Evolutionary conservation across 192 early-diverging fungal genomes (phyloP).

Genomic region (Allomyces javanicus): DNA sequence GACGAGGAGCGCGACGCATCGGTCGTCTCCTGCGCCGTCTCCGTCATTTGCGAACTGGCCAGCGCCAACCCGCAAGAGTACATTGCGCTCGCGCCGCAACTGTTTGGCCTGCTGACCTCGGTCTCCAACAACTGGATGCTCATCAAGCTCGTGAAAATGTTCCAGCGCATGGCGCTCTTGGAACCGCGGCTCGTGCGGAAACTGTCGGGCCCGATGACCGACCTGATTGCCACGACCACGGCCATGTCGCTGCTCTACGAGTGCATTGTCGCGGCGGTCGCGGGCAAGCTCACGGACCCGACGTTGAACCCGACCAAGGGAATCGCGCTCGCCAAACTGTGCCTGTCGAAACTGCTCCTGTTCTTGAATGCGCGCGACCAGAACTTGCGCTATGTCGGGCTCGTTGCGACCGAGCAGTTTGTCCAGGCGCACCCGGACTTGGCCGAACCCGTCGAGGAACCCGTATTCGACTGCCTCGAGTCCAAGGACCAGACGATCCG

Average conservation of each 20-base stretch:
- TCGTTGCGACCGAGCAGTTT: background rate
- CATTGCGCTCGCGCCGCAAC: slow-evolving; percentile 77
- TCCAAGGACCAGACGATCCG: slow-evolving; percentile 84
- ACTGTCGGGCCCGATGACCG: slow-evolving; percentile 59
- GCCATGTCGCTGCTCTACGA: slow-evolving; percentile 98
- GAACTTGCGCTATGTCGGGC: slow-evolving; percentile 22
- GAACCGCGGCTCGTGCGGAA: slow-evolving; percentile 89
- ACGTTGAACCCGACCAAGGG: slow-evolving; percentile 24
- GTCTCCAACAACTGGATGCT: slow-evolving; percentile 96
- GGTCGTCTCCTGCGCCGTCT: slow-evolving; percentile 81
- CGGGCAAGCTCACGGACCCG: slow-evolving; percentile 67
- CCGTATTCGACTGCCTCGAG: slow-evolving; percentile 72
- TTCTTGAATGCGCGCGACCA: slow-evolving; percentile 79
- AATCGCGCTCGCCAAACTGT: slow-evolving; percentile 51
- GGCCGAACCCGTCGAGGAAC: slow-evolving; percentile 47
- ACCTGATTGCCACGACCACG: slow-evolving; percentile 63
- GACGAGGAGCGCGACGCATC: slow-evolving; percentile 5
- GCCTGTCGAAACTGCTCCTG: slow-evolving; percentile 53
- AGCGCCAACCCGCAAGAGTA: slow-evolving; percentile 81
- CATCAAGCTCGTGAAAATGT: slow-evolving; percentile 98
- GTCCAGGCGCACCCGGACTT: slow-evolving; percentile 43
- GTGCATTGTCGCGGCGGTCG: slow-evolving; percentile 82
- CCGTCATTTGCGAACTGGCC: slow-evolving; percentile 92
- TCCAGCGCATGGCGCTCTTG: slow-evolving; percentile 71
- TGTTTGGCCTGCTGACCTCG: slow-evolving; percentile 77